Base-by-base conservation (phyloP, 805 yeast genomes). In the Candida adriatica region DNA sequence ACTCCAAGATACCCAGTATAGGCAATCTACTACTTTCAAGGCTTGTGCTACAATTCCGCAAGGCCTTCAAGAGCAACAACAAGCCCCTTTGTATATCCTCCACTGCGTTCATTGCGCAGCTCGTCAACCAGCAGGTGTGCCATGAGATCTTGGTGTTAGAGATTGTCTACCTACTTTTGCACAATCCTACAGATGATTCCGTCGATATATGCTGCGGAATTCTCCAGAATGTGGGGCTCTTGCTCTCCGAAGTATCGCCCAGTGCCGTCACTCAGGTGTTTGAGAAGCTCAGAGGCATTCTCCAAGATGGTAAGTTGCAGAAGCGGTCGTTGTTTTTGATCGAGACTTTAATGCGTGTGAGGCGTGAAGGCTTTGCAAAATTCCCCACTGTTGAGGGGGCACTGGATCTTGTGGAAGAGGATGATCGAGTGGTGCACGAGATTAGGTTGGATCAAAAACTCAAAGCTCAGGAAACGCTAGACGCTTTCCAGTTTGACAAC, bases 1-100 rank as follows among this genome's bases (percentile, higher is more conserved):
- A 82, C 53, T 68, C 81, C 5, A 73, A 79, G 42, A 51, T 83
- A 4, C 92, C 94, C 0, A 70, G 70, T 21, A 56, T 84, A 13
- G 95, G 94, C 2, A 68, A 68, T 34, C 51, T 79, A 5, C 40
- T 82, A 19, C 51, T 67, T 1, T 48, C 64, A 7, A 61, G 92
- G 38, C 53, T 79, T 17, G 59, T 80, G 1, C 45, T 75, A 4
- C 75, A 67, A 35, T 83, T 84, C 55, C 66, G 77, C 27, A 63
- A 66, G 39, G 67, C 68, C 1, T 78, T 62, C 52, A 59, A 62
- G 42, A 48, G 61, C 15, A 65, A 69, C 35, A 68, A 75, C 43
- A 67, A 65, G 36, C 39, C 47, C 0, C 41, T 51, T 5, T 70
- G 79, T 30, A 48, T 62, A 6, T 55, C 70, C 6, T 49, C 71